phyloP scores from a whole-genome alignment of 2,329 filamentous ascomycete species.

The Annulohypoxylon truncatum region DNA sequence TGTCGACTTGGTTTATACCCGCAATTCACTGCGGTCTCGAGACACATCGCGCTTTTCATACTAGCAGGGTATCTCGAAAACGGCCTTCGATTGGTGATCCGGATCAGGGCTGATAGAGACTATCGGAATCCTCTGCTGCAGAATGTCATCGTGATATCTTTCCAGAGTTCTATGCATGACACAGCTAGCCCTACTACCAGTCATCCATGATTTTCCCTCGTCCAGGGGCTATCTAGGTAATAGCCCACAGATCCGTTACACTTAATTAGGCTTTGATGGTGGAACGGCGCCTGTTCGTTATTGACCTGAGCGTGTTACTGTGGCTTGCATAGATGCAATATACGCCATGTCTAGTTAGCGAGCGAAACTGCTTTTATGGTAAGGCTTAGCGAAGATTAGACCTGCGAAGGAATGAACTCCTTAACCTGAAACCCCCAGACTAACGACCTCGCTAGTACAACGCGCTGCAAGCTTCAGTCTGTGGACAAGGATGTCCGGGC shows the following conservation, averaged over 20 bases:
- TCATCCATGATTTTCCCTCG: conserved; percentile 26
- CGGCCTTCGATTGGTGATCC: conserved; percentile 42
- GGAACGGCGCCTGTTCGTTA: conserved; percentile 18
- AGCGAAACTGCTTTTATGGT: conserved; percentile 20
- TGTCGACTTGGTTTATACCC: conserved; percentile 11
- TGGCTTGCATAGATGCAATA: conserved; percentile 37
- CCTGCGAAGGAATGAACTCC: not conserved
- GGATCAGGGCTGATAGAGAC: conserved; percentile 27
- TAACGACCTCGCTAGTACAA: not conserved
- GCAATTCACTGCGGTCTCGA: conserved; percentile 20
- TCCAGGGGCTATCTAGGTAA: conserved; percentile 15
- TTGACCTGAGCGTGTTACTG: conserved; percentile 31
- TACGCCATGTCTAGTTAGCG: conserved; percentile 4
- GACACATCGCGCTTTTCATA: conserved; percentile 28
- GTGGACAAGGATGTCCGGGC: not conserved
- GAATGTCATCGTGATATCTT: conserved; percentile 30
- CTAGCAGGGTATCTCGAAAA: conserved; percentile 26
- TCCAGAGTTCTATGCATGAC: conserved; percentile 43
- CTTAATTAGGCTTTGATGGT: conserved; percentile 24
- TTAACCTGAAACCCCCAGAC: not conserved
- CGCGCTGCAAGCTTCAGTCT: not conserved
- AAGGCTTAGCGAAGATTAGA: conserved; percentile 28
- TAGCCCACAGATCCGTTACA: conserved; percentile 36
- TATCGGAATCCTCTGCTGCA: conserved; percentile 37
- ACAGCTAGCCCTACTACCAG: conserved; percentile 21